These are phyloP conservation scores for Carex arenaria DNA, from an alignment of 202 grass and related monocot genomes.

Conservation along the genomic window DNA sequence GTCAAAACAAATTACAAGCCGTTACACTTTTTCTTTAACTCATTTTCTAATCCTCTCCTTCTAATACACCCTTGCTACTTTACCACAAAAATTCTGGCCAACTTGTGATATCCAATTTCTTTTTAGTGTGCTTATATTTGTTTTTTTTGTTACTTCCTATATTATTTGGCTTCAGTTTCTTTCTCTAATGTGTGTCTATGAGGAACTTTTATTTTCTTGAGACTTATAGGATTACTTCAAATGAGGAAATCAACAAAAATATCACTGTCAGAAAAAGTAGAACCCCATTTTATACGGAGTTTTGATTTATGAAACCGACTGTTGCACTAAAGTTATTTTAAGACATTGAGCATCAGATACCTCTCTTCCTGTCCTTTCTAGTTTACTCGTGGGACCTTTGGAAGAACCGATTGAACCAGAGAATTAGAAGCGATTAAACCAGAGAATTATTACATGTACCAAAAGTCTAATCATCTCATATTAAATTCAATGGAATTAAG, in stretches of 20 bases:
- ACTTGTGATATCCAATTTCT: background rate
- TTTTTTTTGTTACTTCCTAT: background rate
- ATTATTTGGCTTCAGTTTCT: background rate
- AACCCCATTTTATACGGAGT: background rate
- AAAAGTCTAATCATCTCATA: background rate
- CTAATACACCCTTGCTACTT: background rate
- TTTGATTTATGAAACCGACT: background rate
- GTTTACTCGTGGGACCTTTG: background rate
- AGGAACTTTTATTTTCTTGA: background rate
- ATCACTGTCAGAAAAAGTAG: background rate
- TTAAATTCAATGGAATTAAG: background rate
- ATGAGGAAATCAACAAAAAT: background rate
- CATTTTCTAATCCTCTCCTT: background rate
- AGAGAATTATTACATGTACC: background rate
- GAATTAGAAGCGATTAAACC: background rate
- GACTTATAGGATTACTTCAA: background rate
- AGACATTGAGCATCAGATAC: background rate
- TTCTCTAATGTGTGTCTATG: background rate
- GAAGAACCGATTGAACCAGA: background rate
- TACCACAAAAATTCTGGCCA: background rate
- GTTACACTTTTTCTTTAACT: background rate
- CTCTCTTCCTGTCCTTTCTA: background rate
- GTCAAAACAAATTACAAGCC: background rate
- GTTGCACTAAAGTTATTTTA: background rate
- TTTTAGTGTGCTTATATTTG: background rate